Conservation (phyloP, 495 filamentous ascomycete species). For the Daldinia caldariorum region DNA sequence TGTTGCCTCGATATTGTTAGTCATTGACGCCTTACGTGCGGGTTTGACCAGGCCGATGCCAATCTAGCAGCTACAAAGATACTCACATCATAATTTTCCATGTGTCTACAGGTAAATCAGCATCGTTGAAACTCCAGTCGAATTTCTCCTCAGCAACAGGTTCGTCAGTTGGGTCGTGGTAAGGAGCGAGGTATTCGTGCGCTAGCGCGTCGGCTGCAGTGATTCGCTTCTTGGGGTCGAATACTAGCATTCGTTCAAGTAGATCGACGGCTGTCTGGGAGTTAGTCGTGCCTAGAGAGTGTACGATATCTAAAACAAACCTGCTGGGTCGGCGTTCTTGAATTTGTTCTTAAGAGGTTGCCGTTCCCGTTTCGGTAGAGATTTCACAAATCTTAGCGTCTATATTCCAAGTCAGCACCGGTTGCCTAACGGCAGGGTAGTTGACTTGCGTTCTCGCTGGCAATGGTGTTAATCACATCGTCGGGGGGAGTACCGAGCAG, state of each 20-base stretch:
- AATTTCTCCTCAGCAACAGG: conserved; percentile 97
- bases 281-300: conserved; percentile 20
- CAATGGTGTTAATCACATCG: conserved; percentile 98
- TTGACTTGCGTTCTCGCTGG: conserved; percentile 89
- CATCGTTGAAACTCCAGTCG: conserved; percentile 99
- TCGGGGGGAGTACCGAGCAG: conserved; percentile 97
- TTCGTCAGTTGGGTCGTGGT: conserved; percentile 97
- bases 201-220: conserved; percentile 84
- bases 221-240: conserved; percentile 92
- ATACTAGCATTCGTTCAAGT: conserved; percentile 96
- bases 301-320: conserved; percentile 60
- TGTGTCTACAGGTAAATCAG: conserved; percentile 96
- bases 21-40: conserved; percentile 20
- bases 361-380: conserved; percentile 92
- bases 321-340: conserved; percentile 91
- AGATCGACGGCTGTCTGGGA: conserved; percentile 81
- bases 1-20: conserved; percentile 54
- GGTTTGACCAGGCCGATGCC: conserved; percentile 33
- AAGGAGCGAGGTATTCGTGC: conserved; percentile 93
- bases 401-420: conserved; percentile 50
- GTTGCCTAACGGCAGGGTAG: neutral
- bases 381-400: conserved; percentile 98
- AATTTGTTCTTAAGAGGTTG: conserved; percentile 92
- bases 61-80: conserved; percentile 1
- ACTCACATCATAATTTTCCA: conserved; percentile 99